These are phyloP conservation scores for Penicillium sclerotigenum DNA, from an alignment of 2,329 filamentous ascomycete genomes.

Conservation along the genomic window DNA sequence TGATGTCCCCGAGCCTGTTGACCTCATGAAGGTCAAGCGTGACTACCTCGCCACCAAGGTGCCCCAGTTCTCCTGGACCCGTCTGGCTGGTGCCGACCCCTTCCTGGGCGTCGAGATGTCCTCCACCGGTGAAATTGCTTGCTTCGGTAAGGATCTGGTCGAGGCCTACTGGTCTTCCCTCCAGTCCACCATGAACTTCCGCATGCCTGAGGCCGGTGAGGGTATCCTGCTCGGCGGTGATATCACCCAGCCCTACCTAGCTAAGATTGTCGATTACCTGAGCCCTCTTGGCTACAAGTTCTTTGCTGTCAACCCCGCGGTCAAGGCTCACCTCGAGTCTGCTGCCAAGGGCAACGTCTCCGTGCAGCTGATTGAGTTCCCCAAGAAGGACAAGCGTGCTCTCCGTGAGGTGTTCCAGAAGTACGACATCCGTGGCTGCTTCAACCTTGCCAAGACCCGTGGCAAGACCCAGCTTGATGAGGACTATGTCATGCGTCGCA, in stretches of 20 bases:
- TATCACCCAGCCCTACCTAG: conserved; percentile 65
- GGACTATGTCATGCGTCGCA: conserved; percentile 97
- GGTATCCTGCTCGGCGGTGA: conserved; percentile 94
- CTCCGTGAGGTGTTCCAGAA: conserved; percentile 94
- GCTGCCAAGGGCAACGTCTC: conserved; percentile 61
- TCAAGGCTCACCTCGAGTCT: conserved; percentile 80
- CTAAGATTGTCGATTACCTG: conserved; percentile 79
- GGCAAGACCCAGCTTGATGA: conserved; percentile 83
- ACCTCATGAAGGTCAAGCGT: conserved; percentile 85
- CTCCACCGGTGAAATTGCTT: conserved; percentile 95
- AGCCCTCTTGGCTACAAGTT: conserved; percentile 91
- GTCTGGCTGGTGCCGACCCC: conserved; percentile 92
- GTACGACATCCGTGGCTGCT: conserved; percentile 92
- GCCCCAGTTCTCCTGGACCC: conserved; percentile 98
- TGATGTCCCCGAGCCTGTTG: conserved; percentile 76
- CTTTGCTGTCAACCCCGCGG: conserved; percentile 74
- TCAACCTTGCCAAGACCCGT: conserved; percentile 84
- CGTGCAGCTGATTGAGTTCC: conserved; percentile 94
- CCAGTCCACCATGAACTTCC: conserved; percentile 99
- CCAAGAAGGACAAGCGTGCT: conserved; percentile 90
- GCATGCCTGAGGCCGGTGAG: conserved; percentile 88
- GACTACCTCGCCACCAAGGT: conserved; percentile 97
- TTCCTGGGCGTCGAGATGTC: conserved; percentile 98
- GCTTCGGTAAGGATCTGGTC: conserved; percentile 92
- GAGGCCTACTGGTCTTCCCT: conserved; percentile 97